These are phyloP conservation scores for Jaltomata sinuosa DNA, from an alignment of 257 asterid species.

Conservation along the genomic window DNA sequence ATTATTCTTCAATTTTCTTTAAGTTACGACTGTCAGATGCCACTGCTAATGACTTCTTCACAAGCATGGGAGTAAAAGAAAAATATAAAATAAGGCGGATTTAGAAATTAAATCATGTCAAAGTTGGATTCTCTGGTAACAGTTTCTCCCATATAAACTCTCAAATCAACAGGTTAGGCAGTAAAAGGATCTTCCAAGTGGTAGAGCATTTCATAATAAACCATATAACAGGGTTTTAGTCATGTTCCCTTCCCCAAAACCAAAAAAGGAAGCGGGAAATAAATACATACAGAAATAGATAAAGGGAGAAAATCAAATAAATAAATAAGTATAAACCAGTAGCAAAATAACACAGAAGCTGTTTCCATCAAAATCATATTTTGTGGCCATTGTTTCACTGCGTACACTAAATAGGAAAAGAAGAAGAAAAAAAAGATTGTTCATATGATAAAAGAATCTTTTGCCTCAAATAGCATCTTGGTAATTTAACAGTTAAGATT, in stretches of 20 bases:
- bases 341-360: background rate
- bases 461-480: background rate
- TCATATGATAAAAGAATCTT: background rate
- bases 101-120: background rate
- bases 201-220: background rate
- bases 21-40: background rate
- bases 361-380: background rate
- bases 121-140: background rate
- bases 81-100: background rate
- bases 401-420: background rate
- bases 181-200: background rate
- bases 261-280: background rate
- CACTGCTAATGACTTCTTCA: background rate
- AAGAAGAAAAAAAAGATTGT: background rate
- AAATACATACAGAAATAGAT: background rate
- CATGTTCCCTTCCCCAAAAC: background rate
- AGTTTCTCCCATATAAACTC: background rate
- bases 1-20: background rate
- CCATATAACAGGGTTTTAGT: background rate
- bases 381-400: background rate
- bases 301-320: background rate
- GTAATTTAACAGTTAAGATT: background rate
- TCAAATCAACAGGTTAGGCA: background rate
- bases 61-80: background rate
- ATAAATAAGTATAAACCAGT: background rate